phyloP scores from a whole-genome alignment of 768 basidiomycete species.

The Podaxis sp. region DNA sequence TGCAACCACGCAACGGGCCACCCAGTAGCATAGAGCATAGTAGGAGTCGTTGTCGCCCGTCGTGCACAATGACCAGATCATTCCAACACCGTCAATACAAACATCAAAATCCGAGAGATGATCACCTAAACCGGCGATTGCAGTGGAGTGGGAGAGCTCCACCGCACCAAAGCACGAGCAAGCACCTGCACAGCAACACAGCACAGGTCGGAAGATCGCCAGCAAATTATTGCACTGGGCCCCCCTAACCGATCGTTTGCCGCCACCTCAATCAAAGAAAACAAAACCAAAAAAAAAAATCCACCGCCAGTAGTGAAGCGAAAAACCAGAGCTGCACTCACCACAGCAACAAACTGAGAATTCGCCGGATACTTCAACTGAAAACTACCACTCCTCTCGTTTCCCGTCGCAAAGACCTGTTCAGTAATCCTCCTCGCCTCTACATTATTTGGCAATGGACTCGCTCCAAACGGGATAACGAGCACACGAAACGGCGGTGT shows the following conservation, averaged over 20 bases:
- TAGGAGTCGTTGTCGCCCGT: not conserved
- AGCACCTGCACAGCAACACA: not conserved
- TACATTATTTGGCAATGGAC: slow-evolving; percentile 56
- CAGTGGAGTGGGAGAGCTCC: not conserved
- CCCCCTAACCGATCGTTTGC: not conserved
- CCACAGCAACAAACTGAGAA: slow-evolving; percentile 77
- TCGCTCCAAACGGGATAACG: slow-evolving; percentile 66
- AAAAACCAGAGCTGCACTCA: slow-evolving; percentile 37
- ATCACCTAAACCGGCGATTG: not conserved
- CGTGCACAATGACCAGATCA: not conserved
- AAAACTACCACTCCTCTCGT: slow-evolving; percentile 44
- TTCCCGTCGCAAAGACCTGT: slow-evolving; percentile 44
- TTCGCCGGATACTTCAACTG: slow-evolving; percentile 62
- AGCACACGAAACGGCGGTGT: slow-evolving; percentile 67
- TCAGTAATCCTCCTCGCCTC: slow-evolving; percentile 66
- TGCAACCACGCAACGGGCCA: not conserved
- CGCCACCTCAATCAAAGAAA: not conserved
- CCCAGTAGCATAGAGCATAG: not conserved
- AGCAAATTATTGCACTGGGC: not conserved
- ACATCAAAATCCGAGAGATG: not conserved
- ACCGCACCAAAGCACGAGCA: not conserved
- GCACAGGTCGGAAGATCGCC: not conserved
- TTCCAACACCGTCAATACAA: not conserved
- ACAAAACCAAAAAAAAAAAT: slow-evolving; percentile 7
- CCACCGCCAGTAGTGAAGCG: not conserved